These are phyloP conservation scores for Lomentospora prolificans DNA, from an alignment of 2,329 filamentous ascomycete genomes.

Conservation along the genomic window DNA sequence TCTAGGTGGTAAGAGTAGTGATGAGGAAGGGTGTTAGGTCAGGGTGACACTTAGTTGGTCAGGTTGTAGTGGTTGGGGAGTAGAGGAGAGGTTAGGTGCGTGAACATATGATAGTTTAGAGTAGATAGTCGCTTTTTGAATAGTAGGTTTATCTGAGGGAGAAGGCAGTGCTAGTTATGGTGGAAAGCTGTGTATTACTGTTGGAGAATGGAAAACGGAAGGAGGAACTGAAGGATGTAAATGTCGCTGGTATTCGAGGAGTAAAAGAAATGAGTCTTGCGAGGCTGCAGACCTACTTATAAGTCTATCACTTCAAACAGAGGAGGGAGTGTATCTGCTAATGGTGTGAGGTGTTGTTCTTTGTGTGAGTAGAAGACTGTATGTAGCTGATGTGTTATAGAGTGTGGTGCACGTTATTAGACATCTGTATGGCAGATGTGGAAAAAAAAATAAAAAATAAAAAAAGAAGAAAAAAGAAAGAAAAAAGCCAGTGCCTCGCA, in stretches of 20 bases:
- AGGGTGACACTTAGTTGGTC: background rate
- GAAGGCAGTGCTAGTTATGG: no score
- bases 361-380: background rate
- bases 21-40: background rate
- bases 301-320: background rate
- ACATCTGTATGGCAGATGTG: background rate
- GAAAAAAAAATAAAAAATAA: no score
- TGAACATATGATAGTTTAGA: no score
- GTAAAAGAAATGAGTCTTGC: background rate
- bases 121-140: no score
- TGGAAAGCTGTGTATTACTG: no score
- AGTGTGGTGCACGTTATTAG: background rate
- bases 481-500: slow-evolving; percentile 1
- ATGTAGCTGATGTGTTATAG: background rate
- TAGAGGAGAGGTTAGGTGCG: background rate
- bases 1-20: background rate
- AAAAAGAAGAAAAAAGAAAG: no score
- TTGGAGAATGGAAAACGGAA: background rate
- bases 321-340: background rate
- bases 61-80: background rate
- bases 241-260: background rate
- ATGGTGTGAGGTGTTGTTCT: background rate
- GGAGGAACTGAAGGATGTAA: background rate
- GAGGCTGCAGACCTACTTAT: slow-evolving; percentile 1
- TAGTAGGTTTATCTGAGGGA: no score